These are phyloP conservation scores for Oryza punctata DNA, from an alignment of 176 grass and related monocot species.

Conservation along the genomic window DNA sequence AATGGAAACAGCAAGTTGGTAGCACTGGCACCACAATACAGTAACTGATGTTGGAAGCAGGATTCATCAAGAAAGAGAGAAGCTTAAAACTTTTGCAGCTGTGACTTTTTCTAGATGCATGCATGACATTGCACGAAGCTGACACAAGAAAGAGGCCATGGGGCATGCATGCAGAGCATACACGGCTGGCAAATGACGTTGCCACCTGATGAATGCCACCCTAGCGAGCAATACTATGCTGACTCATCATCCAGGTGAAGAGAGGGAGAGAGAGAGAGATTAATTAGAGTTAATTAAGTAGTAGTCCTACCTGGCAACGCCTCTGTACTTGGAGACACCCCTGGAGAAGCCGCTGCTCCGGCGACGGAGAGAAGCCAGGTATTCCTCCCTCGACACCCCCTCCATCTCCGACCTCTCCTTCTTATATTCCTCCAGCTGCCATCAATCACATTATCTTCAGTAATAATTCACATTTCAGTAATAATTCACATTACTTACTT, in stretches of 20 bases:
- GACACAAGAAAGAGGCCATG: neutral
- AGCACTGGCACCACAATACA: neutral
- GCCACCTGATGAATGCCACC: conserved; percentile 5
- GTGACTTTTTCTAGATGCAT: neutral
- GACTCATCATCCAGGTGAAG: neutral
- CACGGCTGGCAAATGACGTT: conserved; percentile 18
- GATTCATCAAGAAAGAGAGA: neutral
- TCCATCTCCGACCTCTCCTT: conserved; percentile 76
- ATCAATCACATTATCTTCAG: neutral
- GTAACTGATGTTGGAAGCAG: neutral
- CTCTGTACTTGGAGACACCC: conserved; percentile 94
- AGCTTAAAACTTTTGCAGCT: neutral
- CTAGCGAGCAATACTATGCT: neutral
- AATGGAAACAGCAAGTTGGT: neutral
- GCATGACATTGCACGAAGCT: neutral
- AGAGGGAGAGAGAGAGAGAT: neutral
- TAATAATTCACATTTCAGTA: neutral
- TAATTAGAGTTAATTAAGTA: neutral
- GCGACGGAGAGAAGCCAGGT: conserved; percentile 81
- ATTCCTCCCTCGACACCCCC: conserved; percentile 66
- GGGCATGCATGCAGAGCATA: neutral
- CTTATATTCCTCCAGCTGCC: conserved; percentile 69
- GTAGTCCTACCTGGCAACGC: conserved; percentile 75
- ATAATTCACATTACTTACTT: too few relatives aligned
- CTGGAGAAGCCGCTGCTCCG: conserved; percentile 95